Evolutionary conservation across 441 rosid species (phyloP), one percentile per base, ranked within the genome.

Genomic region (Biscutella laevigata): DNA sequence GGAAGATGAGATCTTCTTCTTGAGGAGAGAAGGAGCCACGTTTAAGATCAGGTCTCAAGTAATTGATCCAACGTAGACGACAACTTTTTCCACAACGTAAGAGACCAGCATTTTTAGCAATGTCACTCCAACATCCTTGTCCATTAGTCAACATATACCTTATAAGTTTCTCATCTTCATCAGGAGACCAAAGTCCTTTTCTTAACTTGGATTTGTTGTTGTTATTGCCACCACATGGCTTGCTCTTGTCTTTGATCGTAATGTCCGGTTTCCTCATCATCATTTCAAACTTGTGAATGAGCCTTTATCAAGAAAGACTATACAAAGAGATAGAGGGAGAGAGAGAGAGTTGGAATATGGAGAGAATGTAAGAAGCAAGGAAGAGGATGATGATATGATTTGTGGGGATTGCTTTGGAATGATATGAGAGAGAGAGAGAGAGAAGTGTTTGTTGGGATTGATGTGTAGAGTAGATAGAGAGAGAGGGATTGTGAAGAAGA

Each of bases 31-130:
- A 89, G 0, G 94, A 82, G 7, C 97, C 95, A 4, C 97, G 85
- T 57, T 86, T 89, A 59, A 89, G 95, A 61, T 80, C 97, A 43
- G 97, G 97, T 51, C 97, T 78, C 35, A 88, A 50, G 64, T 88
- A 88, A 53, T 88, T 88, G 40, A 83, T 81, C 97, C 97, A 88
- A 10, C 97, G 94, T 57, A 88, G 97, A 22, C 97, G 90, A 44
- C 95, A 88, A 50, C 97, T 88, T 69, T 88, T 88, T 6, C 97
- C 94, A 32, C 97, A 88, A 11, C 97, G 68, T 42, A 59, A 84
- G 29, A 89, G 76, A 21, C 90, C 94, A 6, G 97, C 88, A 73
- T 83, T 86, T 32, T 81, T 74, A 5, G 96, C 95, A 43, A 88
- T 81, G 46, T 83, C 89, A 71, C 81, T 88, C 96, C 96, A 85